phyloP scores from a whole-genome alignment of 495 filamentous ascomycete genomes.

The Penicillium arizonense region DNA sequence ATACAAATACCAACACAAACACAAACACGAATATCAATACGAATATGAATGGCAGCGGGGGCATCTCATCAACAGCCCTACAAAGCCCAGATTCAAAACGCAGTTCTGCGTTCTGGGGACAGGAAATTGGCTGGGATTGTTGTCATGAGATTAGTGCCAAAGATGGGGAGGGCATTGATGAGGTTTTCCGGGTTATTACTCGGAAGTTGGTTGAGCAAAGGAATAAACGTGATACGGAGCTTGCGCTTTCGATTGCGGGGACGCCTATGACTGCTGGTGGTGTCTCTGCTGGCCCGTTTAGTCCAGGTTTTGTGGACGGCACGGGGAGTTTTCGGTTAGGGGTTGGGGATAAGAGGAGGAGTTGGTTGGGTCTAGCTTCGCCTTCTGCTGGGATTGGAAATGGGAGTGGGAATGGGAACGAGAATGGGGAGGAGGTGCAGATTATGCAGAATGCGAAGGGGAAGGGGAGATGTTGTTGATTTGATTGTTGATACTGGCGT shows the following conservation, averaged over 20 bases:
- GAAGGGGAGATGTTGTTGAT: slow-evolving; percentile 41
- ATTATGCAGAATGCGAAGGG: slow-evolving; percentile 20
- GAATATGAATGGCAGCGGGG: slow-evolving; percentile 12
- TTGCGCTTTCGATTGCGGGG: slow-evolving; percentile 42
- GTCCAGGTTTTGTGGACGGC: slow-evolving; percentile 24
- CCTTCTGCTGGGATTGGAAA: slow-evolving; percentile 36
- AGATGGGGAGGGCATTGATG: slow-evolving; percentile 93
- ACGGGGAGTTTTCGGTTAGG: slow-evolving; percentile 49
- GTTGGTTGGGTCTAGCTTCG: slow-evolving; percentile 53
- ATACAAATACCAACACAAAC: too few relatives aligned
- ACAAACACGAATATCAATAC: too few relatives aligned
- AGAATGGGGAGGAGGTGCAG: slow-evolving; percentile 31
- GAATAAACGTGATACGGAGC: slow-evolving; percentile 58
- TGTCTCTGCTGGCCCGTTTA: slow-evolving; percentile 9
- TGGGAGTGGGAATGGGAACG: slow-evolving; percentile 24
- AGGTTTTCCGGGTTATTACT: slow-evolving; percentile 94
- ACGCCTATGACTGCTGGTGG: slow-evolving; percentile 28
- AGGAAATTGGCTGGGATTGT: slow-evolving; percentile 91
- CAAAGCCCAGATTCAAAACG: slow-evolving; percentile 73
- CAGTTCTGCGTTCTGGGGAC: slow-evolving; percentile 82
- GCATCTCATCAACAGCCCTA: slow-evolving; percentile 39
- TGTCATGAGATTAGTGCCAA: slow-evolving; percentile 96
- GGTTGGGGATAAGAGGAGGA: slow-evolving; percentile 46
- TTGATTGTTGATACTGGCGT: slow-evolving; percentile 3
- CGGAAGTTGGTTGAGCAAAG: slow-evolving; percentile 93